Evolutionary conservation across 768 basidiomycete genomes (phyloP).

Genomic region (Chalciporus chontae): DNA sequence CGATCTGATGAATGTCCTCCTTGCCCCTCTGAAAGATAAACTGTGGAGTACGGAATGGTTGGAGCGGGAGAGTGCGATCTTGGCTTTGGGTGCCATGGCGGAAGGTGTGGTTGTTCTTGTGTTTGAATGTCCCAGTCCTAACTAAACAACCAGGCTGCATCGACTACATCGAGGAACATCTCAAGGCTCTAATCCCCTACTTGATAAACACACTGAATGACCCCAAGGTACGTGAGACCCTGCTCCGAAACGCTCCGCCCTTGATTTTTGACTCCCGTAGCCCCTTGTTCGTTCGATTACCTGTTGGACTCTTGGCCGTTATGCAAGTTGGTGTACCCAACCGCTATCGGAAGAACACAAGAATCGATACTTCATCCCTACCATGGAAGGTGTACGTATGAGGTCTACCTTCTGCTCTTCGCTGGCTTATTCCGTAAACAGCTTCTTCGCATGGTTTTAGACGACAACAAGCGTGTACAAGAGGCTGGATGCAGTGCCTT

Average conservation of each 20-base stretch:
- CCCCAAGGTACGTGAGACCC: slow-evolving; percentile 62
- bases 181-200: slow-evolving; percentile 91
- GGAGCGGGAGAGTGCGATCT: slow-evolving; percentile 90
- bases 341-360: slow-evolving; percentile 83
- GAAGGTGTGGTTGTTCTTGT: slow-evolving; percentile 61
- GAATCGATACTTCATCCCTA: slow-evolving; percentile 88
- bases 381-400: slow-evolving; percentile 88
- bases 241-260: background rate
- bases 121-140: slow-evolving; percentile 1
- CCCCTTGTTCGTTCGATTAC: slow-evolving; percentile 97
- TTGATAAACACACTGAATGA: slow-evolving; percentile 88
- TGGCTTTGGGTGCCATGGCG: slow-evolving; percentile 96
- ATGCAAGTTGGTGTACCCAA: slow-evolving; percentile 96
- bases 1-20: slow-evolving; percentile 85
- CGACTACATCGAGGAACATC: slow-evolving; percentile 90
- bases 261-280: slow-evolving; percentile 37
- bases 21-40: slow-evolving; percentile 89
- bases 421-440: slow-evolving; percentile 30
- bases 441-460: slow-evolving; percentile 96
- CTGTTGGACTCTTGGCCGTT: slow-evolving; percentile 99
- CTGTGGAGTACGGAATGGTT: slow-evolving; percentile 93
- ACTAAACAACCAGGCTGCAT: slow-evolving; percentile 72
- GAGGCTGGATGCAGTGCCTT: slow-evolving; percentile 99
- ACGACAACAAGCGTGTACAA: slow-evolving; percentile 98
- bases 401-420: slow-evolving; percentile 15